Evolutionary conservation across 1,284 basidiomycete species (phyloP), one percentile per base, ranked within the genome.

Genomic region (Cystobasidiaceae sp.): DNA sequence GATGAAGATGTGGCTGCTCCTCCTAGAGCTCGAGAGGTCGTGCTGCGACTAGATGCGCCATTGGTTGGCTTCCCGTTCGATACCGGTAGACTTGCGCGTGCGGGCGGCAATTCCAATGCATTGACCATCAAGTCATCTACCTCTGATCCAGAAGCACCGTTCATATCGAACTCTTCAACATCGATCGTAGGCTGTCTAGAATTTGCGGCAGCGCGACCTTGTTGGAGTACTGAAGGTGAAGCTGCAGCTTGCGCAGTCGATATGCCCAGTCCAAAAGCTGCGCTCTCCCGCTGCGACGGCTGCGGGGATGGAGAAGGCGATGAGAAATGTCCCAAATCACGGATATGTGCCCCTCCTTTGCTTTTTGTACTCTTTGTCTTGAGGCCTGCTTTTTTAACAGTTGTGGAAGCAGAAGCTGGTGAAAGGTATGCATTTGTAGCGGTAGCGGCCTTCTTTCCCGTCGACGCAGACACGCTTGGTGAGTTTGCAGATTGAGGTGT

Each of bases 121-220:
- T 49, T 51, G 19, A 41, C 21, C 27, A 48, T 41, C 15, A 46
- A 41, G 32, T 52, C 50, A 4, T 56, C 61, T 7, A 37, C 32
- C 34, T 56, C 61, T 27, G 61, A 64, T n/a, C 23, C 54, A 21
- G 28, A 34, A 19, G 54, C 30, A 45, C 43, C 43, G 9, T 34
- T 37, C 52, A 55, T 46, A 23, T 64, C 61, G 30, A 55, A 55
- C 21, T 64, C 51, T 46, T 55, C 61, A 21, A 56, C 51, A 21
- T 64, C 61, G 0, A 25, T 48, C 17, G 41, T 27, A 17, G 58
- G 46, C 23, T 30, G 19, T 52, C 39, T 41, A 9, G 28, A 33
- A 41, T 43, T 52, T 2, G 32, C 49, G 4, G 1, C 8, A 11
- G 37, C 45, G 21, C 2, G 2, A 23, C 25, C 41, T 17, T 44